Evolutionary conservation across 768 basidiomycete genomes (phyloP).

Genomic region (Lactarius psammicola): DNA sequence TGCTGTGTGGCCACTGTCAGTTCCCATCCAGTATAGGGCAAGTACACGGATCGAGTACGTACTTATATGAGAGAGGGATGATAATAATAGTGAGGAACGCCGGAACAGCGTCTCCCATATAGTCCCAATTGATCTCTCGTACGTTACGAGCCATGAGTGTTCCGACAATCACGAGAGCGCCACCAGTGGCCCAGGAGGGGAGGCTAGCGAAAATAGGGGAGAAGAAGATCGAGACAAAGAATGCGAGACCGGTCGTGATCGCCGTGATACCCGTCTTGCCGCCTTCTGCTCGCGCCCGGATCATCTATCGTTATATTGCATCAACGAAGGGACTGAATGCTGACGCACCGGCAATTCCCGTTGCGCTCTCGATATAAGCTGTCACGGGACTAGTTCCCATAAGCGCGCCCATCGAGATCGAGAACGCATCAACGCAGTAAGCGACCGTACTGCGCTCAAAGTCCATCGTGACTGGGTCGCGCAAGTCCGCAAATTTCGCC

Average conservation of each 20-base stretch:
- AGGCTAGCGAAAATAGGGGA: conserved; percentile 87
- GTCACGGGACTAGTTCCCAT: conserved; percentile 81
- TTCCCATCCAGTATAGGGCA: not conserved
- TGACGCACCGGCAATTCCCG: conserved; percentile 63
- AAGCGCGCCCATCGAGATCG: conserved; percentile 76
- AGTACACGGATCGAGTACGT: conserved; percentile 30
- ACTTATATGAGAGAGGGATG: conserved; percentile 80
- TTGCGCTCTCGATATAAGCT: conserved; percentile 79
- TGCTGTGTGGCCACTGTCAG: conserved; percentile 46
- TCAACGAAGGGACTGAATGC: conserved; percentile 19
- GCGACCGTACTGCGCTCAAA: conserved; percentile 83
- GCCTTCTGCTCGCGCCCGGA: conserved; percentile 53
- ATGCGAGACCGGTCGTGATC: conserved; percentile 65
- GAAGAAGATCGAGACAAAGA: conserved; percentile 85
- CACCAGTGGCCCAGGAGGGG: conserved; percentile 84
- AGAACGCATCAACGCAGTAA: conserved; percentile 81
- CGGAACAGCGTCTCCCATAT: conserved; percentile 79
- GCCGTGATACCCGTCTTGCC: conserved; percentile 86
- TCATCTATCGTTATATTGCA: conserved; percentile 1
- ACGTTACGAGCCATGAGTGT: conserved; percentile 84
- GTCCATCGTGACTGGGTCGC: conserved; percentile 79
- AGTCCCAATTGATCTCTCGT: conserved; percentile 86
- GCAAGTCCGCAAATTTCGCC: conserved; percentile 86
- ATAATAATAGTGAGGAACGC: conserved; percentile 81
- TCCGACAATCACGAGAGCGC: conserved; percentile 80